Base-by-base conservation (phyloP, 768 basidiomycete genomes). In the Cantharellus anzutake region DNA sequence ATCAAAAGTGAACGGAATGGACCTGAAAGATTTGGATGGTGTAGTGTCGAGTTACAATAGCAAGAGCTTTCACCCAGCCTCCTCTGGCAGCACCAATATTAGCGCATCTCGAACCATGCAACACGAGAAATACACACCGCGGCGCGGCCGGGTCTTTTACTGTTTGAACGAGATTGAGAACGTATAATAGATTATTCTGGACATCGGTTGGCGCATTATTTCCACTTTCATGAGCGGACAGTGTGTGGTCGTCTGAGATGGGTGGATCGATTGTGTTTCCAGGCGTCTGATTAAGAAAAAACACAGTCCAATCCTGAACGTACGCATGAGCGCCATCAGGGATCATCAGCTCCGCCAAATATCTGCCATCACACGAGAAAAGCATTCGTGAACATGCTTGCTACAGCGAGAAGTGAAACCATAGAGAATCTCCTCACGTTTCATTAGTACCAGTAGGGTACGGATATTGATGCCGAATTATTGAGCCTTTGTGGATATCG, bases 21-120 rank as follows among this genome's bases (percentile, higher is more conserved):
- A 84, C 91, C 78, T 94, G 92, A 78, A 91, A 96, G 64, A 96
- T 87, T 66, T 96, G 90, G 61, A 97, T 91, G 69, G 86, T 96
- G 0, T 93, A 90, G 71, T 92, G 85, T 41, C 84, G 81, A 1
- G 90, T 93, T 68, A 87, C 92, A 62, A 97, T 86, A 34, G 93
- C 93, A 72, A 97, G 78, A 1, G 93, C 92, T 71, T 96, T 88
- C 61, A 96, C 91, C 62, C 86, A 80, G 0, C 93, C 93, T 58
- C 93, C 93, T 73, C 93, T 93, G 64, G 41, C 57, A 48, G 48
- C 37, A 51, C 7, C 40, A 41, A 2, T 53, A 42, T 14, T 7
- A 3, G 40, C 40, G 50, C 29, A 11, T 4, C 0, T 5, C 35
- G 38, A 48, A 3, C 4, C 5, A 34, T 2, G 20, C 34, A 53